Base-by-base conservation (phyloP, 2,329 filamentous ascomycete species). In the Parastagonospora avenae region DNA sequence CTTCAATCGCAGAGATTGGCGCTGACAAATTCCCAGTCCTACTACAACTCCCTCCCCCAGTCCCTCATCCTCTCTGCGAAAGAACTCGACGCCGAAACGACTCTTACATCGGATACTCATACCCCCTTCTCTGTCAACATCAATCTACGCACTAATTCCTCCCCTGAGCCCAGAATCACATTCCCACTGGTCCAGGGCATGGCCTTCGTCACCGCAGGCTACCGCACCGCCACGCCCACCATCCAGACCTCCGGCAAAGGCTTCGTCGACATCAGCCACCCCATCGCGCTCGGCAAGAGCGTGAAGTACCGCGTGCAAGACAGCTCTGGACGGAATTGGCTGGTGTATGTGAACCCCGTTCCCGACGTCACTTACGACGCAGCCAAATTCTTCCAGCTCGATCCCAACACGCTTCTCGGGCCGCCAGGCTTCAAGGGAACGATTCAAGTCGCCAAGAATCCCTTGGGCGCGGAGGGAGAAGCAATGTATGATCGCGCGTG, bases 161-260 rank as follows among this genome's bases (percentile, higher is more conserved):
- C 77, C 2, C 79, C 81, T 7, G 71, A 78, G 1, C 82, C 88
- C 0, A 79, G 82, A 1, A 81, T 97, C 15, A 87, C 84, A 0
- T 91, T 96, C 58, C 92, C 92, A 0, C 69, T 97, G 7, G 85
- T 96, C 0, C 93, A 97, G 68, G 94, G 94, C 9, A 94, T 95
- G 85, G 88, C 85, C 0, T 96, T 92, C 63, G 79, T 96, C 14
- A 97, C 92, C 4, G 92, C 81, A 0, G 73, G 89, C 14, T 97
- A 92, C 73, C 80, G 80, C 46, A 85, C 85, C 28, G 80, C 85
- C 0, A 86, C 85, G 7, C 93, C 93, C 0, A 67, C 87, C 4
- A 80, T 97, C 37, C 86, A 92, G 61, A 71, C 64, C 7, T 88
- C 87, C 16, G 86, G 85, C 1, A 82, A 94, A 1, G 88, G 87